These are phyloP conservation scores for Penicillium sp. DNA, from an alignment of 2,329 filamentous ascomycete genomes.

Conservation along the genomic window DNA sequence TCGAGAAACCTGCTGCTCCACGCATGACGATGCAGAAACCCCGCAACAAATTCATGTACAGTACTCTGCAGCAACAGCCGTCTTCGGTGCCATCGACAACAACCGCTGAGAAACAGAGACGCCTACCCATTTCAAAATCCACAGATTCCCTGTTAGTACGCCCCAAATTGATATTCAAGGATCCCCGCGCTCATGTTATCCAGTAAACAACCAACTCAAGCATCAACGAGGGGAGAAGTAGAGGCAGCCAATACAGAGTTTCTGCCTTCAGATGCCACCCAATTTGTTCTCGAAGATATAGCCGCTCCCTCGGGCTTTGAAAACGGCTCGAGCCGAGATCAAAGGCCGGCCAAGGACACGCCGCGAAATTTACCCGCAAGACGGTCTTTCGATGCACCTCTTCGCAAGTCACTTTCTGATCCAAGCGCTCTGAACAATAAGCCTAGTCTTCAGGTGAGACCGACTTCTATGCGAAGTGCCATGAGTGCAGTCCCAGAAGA, in stretches of 20 bases:
- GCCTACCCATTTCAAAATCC: background rate
- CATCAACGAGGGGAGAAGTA: background rate
- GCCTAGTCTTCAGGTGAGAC: conserved; percentile 10
- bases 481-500: conserved; percentile 17
- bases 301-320: conserved; percentile 7
- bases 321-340: background rate
- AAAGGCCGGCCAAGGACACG: background rate
- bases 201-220: background rate
- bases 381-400: conserved; percentile 13
- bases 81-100: background rate
- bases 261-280: conserved; percentile 29
- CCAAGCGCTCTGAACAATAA: conserved; percentile 28
- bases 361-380: conserved; percentile 1
- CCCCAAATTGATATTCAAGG: background rate
- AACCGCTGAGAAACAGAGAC: background rate
- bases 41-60: conserved; percentile 47
- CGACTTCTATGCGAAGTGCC: conserved; percentile 19
- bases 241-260: conserved; percentile 25
- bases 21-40: conserved; percentile 27
- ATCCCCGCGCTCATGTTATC: conserved; percentile 9
- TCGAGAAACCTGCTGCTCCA: background rate
- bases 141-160: background rate
- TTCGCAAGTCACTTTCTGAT: conserved; percentile 39
- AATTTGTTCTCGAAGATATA: conserved; percentile 30
- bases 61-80: conserved; percentile 30